Evolutionary conservation across 73 alveolate genomes (phyloP).

Genomic region (Paramecium octaurelia): DNA sequence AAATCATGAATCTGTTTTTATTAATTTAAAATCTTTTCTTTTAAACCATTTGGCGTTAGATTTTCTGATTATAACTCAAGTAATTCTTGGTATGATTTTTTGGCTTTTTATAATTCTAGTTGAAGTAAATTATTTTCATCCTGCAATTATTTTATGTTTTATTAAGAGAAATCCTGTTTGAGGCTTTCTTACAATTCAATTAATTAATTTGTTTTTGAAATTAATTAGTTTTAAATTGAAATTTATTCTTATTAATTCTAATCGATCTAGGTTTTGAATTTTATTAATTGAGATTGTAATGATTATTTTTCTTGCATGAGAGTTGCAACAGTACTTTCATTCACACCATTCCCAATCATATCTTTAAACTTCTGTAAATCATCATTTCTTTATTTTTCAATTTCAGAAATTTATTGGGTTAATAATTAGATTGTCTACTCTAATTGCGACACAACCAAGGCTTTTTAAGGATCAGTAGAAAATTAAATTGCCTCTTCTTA

Average conservation of each 20-base stretch:
- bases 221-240: not conserved
- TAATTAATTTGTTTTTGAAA: not conserved
- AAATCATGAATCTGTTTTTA: not conserved
- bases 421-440: not conserved
- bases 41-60: not conserved
- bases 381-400: not conserved
- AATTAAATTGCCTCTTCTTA: not conserved
- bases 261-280: not conserved
- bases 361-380: not conserved
- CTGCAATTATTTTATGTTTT: not conserved
- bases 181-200: not conserved
- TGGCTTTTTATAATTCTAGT: not conserved
- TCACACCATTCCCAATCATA: not conserved
- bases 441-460: not conserved
- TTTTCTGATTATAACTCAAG: not conserved
- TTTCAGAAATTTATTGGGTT: not conserved
- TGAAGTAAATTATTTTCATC: not conserved
- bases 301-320: not conserved
- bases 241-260: not conserved
- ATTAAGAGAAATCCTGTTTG: not conserved
- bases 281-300: not conserved
- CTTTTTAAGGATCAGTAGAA: not conserved
- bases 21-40: not conserved
- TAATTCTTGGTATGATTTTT: not conserved
- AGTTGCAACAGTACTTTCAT: not conserved